Base-by-base conservation (phyloP, 257 asterid species). In the Scutellaria baicalensis region DNA sequence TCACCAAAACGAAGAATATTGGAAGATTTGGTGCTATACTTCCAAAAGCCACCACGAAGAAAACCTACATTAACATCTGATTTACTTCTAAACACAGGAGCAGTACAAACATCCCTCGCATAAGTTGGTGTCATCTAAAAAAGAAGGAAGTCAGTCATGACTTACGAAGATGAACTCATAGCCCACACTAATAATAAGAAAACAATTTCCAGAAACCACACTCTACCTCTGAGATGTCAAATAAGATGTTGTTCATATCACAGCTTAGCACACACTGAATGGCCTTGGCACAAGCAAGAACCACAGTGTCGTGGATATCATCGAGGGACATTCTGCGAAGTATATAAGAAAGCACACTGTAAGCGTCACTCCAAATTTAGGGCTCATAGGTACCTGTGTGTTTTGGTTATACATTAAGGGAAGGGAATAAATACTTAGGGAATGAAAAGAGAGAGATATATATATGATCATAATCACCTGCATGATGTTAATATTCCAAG, bases 11-110 rank as follows among this genome's bases (percentile, higher is more conserved):
- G 71, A 78, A 83, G 59, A 66, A 91, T 81, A 78, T 89, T 94
- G 59, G 95, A 82, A 64, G 96, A 90, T 67, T 91, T 94, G 21
- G 93, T 69, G 71, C 81, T 94, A 80, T 91, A 94, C 92, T 94
- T 94, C 99, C 99, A 94, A 80, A 88, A 91, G 68, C 99, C 97
- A 78, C 99, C 99, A 50, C 83, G 86, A 69, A 94, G 89, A 79
- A 91, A 94, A 68, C 99, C 97, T 74, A 36, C 76, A 64, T 79
- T 86, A 43, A 85, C 71, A 61, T 91, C 89, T 27, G 97, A 95
- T 82, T 86, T 88, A 77, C 84, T 83, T 85, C 97, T 85, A 83
- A 94, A 94, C 60, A 94, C 85, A 75, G 99, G 95, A 80, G 99
- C 96, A 27, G 96, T 91, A 72, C 76, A 83, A 54, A 80, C 76